Conservation (phyloP, 177 flowering plant species). For the Vitis hybrid region DNA sequence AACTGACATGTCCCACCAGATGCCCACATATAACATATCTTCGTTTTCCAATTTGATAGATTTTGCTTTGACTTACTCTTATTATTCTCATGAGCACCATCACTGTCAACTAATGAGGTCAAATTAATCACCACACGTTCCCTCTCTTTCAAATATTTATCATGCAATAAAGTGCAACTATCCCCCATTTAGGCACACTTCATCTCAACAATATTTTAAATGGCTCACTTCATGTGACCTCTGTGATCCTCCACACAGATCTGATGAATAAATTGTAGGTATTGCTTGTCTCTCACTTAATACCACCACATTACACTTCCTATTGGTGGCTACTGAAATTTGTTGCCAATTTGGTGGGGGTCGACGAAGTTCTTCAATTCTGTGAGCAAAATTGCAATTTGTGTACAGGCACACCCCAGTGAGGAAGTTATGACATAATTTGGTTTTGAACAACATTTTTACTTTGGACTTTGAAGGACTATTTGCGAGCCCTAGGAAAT, state of each 20-base stretch:
- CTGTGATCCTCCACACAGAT: constrained; percentile 50
- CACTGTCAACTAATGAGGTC: constrained; percentile 40
- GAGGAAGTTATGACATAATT: constrained; percentile 90
- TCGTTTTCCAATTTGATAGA: constrained; percentile 98
- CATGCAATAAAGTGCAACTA: constrained; percentile 88
- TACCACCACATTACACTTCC: constrained; percentile 50
- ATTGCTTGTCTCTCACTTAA: constrained; percentile 85
- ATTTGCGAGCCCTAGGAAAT: too few species aligned
- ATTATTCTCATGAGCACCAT: constrained; percentile 15
- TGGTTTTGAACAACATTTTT: constrained; percentile 94
- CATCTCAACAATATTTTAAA: constrained; percentile 93
- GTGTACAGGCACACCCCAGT: constrained; percentile 91
- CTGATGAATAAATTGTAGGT: constrained; percentile 59
- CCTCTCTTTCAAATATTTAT: constrained; percentile 84
- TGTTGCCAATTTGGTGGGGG: constrained; percentile 99
- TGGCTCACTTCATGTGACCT: constrained; percentile 91
- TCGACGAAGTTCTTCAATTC: constrained; percentile 82
- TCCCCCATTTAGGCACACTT: constrained; percentile 96
- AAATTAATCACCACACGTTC: constrained; percentile 97
- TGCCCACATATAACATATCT: constrained; percentile 99
- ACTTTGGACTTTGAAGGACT: constrained; percentile 67
- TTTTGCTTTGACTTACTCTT: constrained; percentile 32
- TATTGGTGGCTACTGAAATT: constrained; percentile 64
- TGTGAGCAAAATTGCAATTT: constrained; percentile 94
- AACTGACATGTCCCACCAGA: constrained; percentile 93